Evolutionary conservation across 805 yeast genomes (phyloP), one percentile per base, ranked within the genome.

Genomic region (Vanderwaltozyma verrucispora): DNA sequence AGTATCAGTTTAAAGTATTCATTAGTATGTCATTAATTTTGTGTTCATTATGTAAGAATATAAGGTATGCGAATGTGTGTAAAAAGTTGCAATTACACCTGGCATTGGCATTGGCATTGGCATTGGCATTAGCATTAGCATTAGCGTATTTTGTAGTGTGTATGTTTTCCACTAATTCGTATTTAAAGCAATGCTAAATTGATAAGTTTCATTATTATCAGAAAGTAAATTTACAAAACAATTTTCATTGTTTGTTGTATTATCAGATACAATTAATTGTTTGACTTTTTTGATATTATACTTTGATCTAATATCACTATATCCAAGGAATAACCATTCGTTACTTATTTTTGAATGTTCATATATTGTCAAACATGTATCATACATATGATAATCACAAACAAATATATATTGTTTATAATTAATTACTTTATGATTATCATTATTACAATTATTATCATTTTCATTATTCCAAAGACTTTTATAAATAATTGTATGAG

Each of bases 231-330:
- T 35, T 16, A 35, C 23, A 7, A 12, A 17, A 29, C 21, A 29
- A 18, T 24, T 27, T 4, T 15, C 10, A 13, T 35, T 20, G 10
- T 6, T 21, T 7, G n/a, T 28, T 13, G 27, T 14, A 12, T 13
- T 9, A 14, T 25, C 11, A 3, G 13, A 23, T 3, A 35, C 15
- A 17, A 10, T 17, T 18, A 36, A 7, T 11, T 36, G 25, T 4
- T 17, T 26, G 12, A 47, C 46, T 18, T 39, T 41, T 16, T 20
- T 35, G 30, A 50, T 39, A 26, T 44, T 44, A 36, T 40, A 50
- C 28, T 47, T 49, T 13, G 54, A 45, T 17, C 44, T 38, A 24
- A 50, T 36, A 35, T 50, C 55, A 16, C 40, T 33, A 32, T 43
- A 50, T 12, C 53, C 53, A 15, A 44, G 31, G 12, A 41, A 45